Evolutionary conservation across 495 filamentous ascomycete species (phyloP).

Genomic region (Neurospora sp.): DNA sequence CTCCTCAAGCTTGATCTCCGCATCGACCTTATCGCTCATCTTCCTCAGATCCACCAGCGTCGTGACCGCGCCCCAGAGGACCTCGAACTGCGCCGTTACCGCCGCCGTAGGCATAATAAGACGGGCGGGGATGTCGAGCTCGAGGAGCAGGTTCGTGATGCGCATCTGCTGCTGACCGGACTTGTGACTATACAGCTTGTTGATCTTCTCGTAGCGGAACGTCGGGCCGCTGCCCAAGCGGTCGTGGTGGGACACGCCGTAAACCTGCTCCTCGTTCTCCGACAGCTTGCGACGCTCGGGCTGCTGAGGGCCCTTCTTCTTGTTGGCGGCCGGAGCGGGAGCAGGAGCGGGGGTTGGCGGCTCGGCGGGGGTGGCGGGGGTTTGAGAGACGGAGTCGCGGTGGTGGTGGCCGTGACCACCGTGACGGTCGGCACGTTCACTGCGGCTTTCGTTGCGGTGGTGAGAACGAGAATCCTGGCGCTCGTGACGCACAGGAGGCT

Average conservation of each 20-base stretch:
- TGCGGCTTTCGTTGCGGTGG: not conserved
- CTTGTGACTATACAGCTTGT: constrained; percentile 75
- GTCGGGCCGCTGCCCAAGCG: constrained; percentile 60
- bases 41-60: constrained; percentile 74
- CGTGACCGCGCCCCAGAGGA: constrained; percentile 63
- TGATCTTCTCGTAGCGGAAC: constrained; percentile 77
- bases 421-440: not conserved
- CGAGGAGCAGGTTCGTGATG: constrained; percentile 63
- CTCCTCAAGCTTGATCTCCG: constrained; percentile 65
- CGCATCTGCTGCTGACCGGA: constrained; percentile 70
- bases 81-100: constrained; percentile 73
- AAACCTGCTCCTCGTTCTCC: constrained; percentile 61
- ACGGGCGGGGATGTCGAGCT: constrained; percentile 68
- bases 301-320: constrained; percentile 46
- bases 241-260: constrained; percentile 79
- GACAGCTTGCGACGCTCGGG: constrained; percentile 58
- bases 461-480: not conserved
- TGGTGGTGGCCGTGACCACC: constrained; percentile 10
- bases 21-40: constrained; percentile 72
- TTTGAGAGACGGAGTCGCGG: constrained; percentile 42
- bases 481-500: not conserved
- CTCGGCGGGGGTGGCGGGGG: constrained; percentile 23
- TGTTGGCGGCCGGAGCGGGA: constrained; percentile 24
- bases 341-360: constrained; percentile 16
- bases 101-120: constrained; percentile 78